Percentiles rank a stretch among this genome's conserved stretches.
Evolutionary conservation across 805 yeast genomes (phyloP).

Genomic region (Myxozyma monticola): DNA sequence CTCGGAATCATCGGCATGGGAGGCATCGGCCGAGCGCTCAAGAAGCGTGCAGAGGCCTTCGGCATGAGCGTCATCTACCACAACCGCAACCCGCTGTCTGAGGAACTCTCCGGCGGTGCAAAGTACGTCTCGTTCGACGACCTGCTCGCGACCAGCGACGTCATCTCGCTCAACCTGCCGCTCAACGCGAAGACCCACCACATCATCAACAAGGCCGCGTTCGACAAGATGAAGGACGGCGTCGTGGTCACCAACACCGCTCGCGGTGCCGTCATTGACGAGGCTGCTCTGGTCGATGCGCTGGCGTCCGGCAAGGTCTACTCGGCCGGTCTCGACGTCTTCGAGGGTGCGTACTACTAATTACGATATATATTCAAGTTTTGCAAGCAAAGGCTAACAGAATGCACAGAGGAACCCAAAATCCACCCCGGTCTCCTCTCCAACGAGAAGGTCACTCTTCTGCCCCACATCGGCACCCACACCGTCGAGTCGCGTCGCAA

Average conservation of each 20-base stretch:
- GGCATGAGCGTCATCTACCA: conserved; percentile 76
- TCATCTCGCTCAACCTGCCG: conserved; percentile 75
- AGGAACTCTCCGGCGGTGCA: conserved; percentile 67
- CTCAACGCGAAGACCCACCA: conserved; percentile 71
- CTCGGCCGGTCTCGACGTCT: conserved; percentile 64
- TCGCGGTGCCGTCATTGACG: conserved; percentile 77
- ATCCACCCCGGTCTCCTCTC: conserved; percentile 54
- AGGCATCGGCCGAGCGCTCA: conserved; percentile 81
- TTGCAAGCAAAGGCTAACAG: background rate
- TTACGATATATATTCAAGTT: background rate
- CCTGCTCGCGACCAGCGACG: conserved; percentile 60
- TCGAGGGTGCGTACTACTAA: conserved; percentile 46
- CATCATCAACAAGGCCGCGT: conserved; percentile 58
- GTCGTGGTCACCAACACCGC: conserved; percentile 81
- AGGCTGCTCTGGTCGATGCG: conserved; percentile 52
- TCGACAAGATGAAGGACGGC: conserved; percentile 74
- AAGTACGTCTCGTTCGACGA: conserved; percentile 73
- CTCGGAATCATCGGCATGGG: conserved; percentile 88
- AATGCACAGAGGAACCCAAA: conserved; percentile 59
- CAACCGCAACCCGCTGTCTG: conserved; percentile 60
- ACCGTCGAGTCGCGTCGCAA: conserved; percentile 67
- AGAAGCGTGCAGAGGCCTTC: conserved; percentile 70
- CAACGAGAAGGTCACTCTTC: conserved; percentile 55
- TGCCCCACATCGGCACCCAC: conserved; percentile 91
- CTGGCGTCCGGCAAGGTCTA: conserved; percentile 56